Percentiles rank a stretch among this genome's conserved stretches.
phyloP scores from a whole-genome alignment of 2,329 filamentous ascomycete species.

The Aspergillus sp. region DNA sequence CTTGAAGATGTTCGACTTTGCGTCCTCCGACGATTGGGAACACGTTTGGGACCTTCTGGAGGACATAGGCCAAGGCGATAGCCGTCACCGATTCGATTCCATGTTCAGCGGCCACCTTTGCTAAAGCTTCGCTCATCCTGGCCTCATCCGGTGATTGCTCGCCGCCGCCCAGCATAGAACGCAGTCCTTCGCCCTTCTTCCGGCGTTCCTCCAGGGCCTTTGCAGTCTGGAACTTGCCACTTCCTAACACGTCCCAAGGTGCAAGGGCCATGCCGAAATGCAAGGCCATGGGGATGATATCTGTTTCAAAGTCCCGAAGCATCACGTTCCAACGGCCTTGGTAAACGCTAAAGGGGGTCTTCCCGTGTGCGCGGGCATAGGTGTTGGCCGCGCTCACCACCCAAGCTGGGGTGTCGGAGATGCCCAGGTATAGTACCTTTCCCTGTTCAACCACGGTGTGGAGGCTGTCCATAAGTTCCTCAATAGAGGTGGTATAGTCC shows the following conservation, averaged over 20 bases:
- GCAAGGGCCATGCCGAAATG: constrained; percentile 49
- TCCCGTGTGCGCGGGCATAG: constrained; percentile 40
- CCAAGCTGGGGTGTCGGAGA: constrained; percentile 44
- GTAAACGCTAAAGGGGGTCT: constrained; percentile 42
- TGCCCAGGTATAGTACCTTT: constrained; percentile 44
- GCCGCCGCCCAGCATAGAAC: constrained; percentile 26
- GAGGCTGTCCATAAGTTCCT: constrained; percentile 41
- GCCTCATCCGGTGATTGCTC: constrained; percentile 50
- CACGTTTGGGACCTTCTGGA: constrained; percentile 69
- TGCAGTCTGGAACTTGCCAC: constrained; percentile 52
- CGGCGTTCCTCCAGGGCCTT: constrained; percentile 48
- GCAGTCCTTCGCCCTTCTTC: constrained; percentile 44
- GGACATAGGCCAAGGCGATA: constrained; percentile 70
- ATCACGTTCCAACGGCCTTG: constrained; percentile 43
- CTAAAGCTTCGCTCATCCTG: constrained; percentile 58
- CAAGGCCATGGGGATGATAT: constrained; percentile 43
- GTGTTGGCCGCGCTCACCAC: constrained; percentile 41
- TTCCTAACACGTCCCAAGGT: constrained; percentile 61
- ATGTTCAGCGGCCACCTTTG: constrained; percentile 59
- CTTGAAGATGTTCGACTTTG: constrained; percentile 67
- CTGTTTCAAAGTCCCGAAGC: constrained; percentile 42
- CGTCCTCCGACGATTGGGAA: constrained; percentile 72
- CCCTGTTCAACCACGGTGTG: constrained; percentile 40
- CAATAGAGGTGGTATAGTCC: constrained; percentile 44
- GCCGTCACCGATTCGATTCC: constrained; percentile 57